Evolutionary conservation across 2,329 filamentous ascomycete species (phyloP), one percentile per base, ranked within the genome.

Genomic region (Aspergillus hiratsukae): DNA sequence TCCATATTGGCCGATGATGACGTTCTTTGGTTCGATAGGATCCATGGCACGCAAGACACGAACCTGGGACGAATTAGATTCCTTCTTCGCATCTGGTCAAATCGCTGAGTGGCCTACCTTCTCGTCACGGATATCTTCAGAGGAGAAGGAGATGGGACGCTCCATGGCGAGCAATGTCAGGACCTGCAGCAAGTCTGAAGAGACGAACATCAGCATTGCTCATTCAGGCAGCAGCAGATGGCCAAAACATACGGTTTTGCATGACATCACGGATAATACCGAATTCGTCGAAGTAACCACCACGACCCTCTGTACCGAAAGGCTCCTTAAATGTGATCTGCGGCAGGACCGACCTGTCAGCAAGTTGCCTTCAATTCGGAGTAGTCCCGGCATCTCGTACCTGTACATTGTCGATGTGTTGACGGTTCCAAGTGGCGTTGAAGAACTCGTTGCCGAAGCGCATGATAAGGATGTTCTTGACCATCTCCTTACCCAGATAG

Each of bases 401-500:
- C 81, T 97, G 94, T 51, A 99, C 89, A 69, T 96, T 99, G 80
- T 97, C 94, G 79, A 99, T 99, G 82, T 97, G 93, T 76, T 97
- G 92, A 66, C 94, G 87, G 82, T 97, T 99, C 94, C 94, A 99
- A 58, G 93, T 99, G 46, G 94, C 93, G 64, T 92, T 92, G 68
- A 99, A 90, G 83, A 99, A 99, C 66, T 96, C 92, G 81, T 99
- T 99, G 68, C 94, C 95, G 73, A 99, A 99, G 73, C 95, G 86
- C 65, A 99, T 85, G 67, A 99, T 97, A 64, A 99, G 83, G 66
- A 99, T 95, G 80, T 99, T 99, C 87, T 99, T 99, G 70, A 99
- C 94, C 94, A 99, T 99, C 80, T 99, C 94, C 83, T 99, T 99
- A 69, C 95, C 95, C 49, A 99, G 86, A 77, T 99, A 99, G 80